A percentile compares a stretch with the other conserved stretches of the same genome.
phyloP scores from a whole-genome alignment of 2,329 filamentous ascomycete species.

The Colletotrichum sp. region DNA sequence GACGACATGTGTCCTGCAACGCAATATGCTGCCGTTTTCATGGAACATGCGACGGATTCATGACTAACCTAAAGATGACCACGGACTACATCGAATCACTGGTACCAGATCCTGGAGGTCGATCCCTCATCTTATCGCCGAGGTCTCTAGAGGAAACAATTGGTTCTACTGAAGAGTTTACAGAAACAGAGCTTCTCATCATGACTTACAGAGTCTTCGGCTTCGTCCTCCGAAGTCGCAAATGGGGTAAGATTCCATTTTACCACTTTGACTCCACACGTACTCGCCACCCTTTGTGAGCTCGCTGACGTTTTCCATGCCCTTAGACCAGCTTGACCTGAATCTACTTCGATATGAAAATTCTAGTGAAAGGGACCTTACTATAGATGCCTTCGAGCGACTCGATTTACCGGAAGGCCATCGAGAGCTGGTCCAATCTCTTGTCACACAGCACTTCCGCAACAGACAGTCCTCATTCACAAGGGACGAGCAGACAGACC shows the following conservation, averaged over 20 bases:
- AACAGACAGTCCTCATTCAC: not conserved
- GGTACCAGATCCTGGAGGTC: fast-evolving
- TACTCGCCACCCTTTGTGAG: no score
- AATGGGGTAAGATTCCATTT: not conserved
- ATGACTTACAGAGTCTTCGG: not conserved
- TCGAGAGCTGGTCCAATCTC: not conserved
- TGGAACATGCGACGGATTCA: not conserved
- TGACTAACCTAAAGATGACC: not conserved
- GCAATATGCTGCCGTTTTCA: not conserved
- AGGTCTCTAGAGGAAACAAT: not conserved
- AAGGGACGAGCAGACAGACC: fast-evolving
- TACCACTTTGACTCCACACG: no score
- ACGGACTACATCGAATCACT: not conserved
- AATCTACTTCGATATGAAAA: not conserved
- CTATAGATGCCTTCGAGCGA: not conserved
- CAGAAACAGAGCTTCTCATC: not conserved
- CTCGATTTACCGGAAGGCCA: not conserved
- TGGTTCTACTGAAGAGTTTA: not conserved
- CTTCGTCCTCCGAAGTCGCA: not conserved
- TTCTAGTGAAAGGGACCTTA: not conserved
- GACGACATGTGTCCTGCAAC: no score
- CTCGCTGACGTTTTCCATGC: no score
- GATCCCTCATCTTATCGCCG: fast-evolving
- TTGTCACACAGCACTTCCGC: not conserved
- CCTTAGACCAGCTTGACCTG: not conserved